phyloP scores from a whole-genome alignment of 73 alveolate species.

The Paramecium sonneborni region DNA sequence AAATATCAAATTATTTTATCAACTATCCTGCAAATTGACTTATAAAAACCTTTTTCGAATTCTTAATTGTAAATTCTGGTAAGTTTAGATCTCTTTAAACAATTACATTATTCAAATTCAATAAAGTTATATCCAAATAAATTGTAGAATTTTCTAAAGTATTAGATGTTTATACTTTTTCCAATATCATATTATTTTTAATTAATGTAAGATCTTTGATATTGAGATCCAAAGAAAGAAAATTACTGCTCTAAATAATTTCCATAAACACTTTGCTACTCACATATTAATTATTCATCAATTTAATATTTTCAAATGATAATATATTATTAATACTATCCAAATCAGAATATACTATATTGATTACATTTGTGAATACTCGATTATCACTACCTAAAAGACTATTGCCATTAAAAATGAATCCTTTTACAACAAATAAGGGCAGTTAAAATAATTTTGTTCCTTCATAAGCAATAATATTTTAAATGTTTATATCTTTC shows the following conservation, averaged over 20 bases:
- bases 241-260: neutral
- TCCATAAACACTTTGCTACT: neutral
- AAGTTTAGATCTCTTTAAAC: neutral
- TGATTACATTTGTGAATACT: neutral
- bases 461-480: neutral
- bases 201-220: neutral
- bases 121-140: neutral
- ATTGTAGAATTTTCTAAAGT: neutral
- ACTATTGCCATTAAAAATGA: neutral
- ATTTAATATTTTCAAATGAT: neutral
- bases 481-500: neutral
- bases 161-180: neutral
- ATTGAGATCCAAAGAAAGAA: neutral
- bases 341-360: neutral
- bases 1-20: neutral
- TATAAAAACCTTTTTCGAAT: neutral
- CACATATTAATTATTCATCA: neutral
- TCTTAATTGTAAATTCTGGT: neutral
- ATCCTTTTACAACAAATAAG: neutral
- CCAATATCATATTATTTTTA: neutral
- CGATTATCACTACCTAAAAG: neutral
- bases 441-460: neutral
- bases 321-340: neutral
- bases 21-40: neutral
- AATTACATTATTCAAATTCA: neutral